Conservation (phyloP, 352 stramenopile genomes). For the Phytophthora ohioensis region DNA sequence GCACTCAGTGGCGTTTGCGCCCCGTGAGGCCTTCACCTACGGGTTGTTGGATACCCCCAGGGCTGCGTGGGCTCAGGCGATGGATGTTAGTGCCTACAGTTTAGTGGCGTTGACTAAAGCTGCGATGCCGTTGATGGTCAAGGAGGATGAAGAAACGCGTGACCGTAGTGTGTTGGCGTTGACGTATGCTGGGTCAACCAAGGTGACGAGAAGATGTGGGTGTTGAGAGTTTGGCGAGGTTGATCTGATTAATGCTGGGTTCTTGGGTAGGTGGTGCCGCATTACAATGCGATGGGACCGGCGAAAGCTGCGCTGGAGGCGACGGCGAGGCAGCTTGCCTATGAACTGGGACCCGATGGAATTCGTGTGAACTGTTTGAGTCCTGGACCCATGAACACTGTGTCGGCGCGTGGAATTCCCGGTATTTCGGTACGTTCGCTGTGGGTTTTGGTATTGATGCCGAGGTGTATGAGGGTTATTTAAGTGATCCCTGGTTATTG, state of each 20-base stretch:
- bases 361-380: conserved; percentile 93
- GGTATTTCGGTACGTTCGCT: conserved; percentile 73
- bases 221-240: not conserved
- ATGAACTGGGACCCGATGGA: conserved; percentile 75
- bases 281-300: conserved; percentile 94
- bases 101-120: conserved; percentile 85
- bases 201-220: conserved; percentile 23
- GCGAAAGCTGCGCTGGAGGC: conserved; percentile 92
- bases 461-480: not conserved
- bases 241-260: conserved; percentile 13
- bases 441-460: not conserved
- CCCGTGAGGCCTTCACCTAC: conserved; percentile 72
- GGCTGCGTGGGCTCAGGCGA: conserved; percentile 76
- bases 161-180: conserved; percentile 88
- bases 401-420: conserved; percentile 91
- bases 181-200: conserved; percentile 86
- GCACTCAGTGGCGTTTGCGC: conserved; percentile 92
- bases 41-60: conserved; percentile 60
- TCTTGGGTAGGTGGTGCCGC: conserved; percentile 76
- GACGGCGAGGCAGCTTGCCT: conserved; percentile 81
- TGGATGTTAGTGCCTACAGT: conserved; percentile 91
- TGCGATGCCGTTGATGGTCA: conserved; percentile 63
- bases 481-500: not conserved
- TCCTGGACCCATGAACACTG: conserved; percentile 91
- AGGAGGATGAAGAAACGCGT: conserved; percentile 13